phyloP scores from a whole-genome alignment of 2,329 filamentous ascomycete genomes.

The Colletotrichum horii region DNA sequence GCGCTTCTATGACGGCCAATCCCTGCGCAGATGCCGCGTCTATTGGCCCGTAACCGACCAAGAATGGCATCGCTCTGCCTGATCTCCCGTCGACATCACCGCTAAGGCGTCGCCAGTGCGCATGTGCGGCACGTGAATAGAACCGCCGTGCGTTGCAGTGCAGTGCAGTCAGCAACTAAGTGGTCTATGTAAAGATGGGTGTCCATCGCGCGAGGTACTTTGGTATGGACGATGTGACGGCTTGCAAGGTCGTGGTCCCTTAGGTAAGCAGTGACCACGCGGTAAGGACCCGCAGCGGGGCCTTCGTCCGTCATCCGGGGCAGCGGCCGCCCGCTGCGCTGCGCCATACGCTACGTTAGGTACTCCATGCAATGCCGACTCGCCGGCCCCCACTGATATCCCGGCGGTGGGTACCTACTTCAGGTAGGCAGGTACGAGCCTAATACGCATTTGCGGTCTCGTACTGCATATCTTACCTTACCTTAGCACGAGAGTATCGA shows the following conservation, averaged over 20 bases:
- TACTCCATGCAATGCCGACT: not conserved
- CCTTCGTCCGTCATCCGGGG: not conserved
- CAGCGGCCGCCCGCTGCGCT: not conserved
- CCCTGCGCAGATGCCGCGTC: not conserved
- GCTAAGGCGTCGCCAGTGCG: not conserved
- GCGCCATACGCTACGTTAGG: slow-evolving; percentile 14
- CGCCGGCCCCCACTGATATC: not conserved
- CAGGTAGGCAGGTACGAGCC: not conserved
- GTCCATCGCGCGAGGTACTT: not conserved
- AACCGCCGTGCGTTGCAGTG: not conserved
- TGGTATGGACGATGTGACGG: not conserved
- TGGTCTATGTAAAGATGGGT: not conserved
- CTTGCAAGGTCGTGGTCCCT: not conserved
- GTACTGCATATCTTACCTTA: too few relatives aligned
- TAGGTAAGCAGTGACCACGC: not conserved
- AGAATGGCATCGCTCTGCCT: not conserved
- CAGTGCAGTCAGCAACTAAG: not conserved
- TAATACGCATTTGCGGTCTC: not conserved
- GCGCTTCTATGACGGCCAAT: not conserved
- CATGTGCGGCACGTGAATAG: not conserved
- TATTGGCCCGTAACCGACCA: not conserved
- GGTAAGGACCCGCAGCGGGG: slow-evolving; percentile 5
- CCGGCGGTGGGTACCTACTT: not conserved
- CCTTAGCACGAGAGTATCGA: too few relatives aligned
- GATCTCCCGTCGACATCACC: not conserved